phyloP scores from a whole-genome alignment of 345 rosid species.

The Acer yangbiense region DNA sequence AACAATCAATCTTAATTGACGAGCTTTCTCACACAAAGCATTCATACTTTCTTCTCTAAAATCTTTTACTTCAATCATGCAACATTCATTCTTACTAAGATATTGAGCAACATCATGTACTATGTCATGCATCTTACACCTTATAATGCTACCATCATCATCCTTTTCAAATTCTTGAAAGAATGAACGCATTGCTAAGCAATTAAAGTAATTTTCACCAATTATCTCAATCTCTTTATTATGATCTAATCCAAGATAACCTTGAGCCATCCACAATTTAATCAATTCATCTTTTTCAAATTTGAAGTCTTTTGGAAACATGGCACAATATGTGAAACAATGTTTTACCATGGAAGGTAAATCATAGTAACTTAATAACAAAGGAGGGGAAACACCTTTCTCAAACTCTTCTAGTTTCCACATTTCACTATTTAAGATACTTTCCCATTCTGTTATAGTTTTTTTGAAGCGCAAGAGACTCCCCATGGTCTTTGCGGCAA shows the following conservation, averaged over 20 bases:
- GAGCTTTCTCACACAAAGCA: neutral
- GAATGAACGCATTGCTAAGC: neutral
- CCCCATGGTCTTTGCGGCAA: neutral
- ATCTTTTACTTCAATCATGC: neutral
- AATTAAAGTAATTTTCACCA: neutral
- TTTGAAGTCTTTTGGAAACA: neutral
- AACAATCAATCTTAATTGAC: neutral
- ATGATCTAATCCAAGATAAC: neutral
- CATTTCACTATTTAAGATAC: neutral
- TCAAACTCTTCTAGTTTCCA: neutral
- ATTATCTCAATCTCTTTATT: neutral
- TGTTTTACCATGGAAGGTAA: neutral
- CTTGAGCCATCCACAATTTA: conserved; percentile 3
- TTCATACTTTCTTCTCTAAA: too few relatives aligned
- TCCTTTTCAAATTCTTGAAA: neutral
- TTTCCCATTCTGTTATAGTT: neutral
- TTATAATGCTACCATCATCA: neutral
- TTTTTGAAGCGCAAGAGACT: neutral
- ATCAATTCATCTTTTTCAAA: neutral
- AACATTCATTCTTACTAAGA: neutral
- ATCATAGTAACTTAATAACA: neutral
- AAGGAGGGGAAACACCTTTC: neutral
- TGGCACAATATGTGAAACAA: neutral
- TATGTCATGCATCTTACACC: neutral
- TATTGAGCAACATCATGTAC: conserved; percentile 3